Evolutionary conservation across 139 green algal species (phyloP), one percentile per base, ranked within the genome.

Genomic region (Nannochloris sp.): DNA sequence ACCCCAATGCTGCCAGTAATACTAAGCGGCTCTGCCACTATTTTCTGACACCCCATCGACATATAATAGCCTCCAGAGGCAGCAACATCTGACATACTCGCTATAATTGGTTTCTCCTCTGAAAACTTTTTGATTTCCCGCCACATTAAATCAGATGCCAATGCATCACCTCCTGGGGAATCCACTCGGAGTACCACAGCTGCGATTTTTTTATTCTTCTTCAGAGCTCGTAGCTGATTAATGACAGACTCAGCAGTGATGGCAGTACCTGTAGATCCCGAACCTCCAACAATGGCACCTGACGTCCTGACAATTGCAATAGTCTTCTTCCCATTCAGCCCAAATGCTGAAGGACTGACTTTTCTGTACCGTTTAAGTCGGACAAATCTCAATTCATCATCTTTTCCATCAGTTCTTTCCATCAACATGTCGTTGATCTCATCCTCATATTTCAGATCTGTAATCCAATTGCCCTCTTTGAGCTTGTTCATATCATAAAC

Each of bases 71-170:
- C 91, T 31, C 78, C 92, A 30, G 74, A 89, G 10, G 92, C 92
- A 11, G 92, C 92, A 31, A 98, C 89, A 61, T 98, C 92, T 2
- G 65, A 78, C 92, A 98, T 98, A 61, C 64, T 86, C 11, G 91
- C 92, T 20, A 97, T 76, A 6, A 97, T 86, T 1, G 91, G 92
- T 79, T 97, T 97, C 70, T 85, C 76, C 45, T 75, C 66, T 5
- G 73, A 56, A 48, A 83, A 67, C 66, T 75, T 59, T 50, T 45
- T 33, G 23, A 82, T 72, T 78, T 97, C 91, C 3, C 85, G 66
- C 91, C 92, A 97, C 84, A 97, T 97, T 16, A 98, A 74, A 69
- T 98, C 92, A 4, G 75, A 86, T 23, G 92, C 88, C 29, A 98
- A 68, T 2, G 92, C 92, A 63, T 97, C 91, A 6, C 92, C 91